Evolutionary conservation across 306 rosid species (phyloP).

Genomic region (Oxytropis ochrocephala): DNA sequence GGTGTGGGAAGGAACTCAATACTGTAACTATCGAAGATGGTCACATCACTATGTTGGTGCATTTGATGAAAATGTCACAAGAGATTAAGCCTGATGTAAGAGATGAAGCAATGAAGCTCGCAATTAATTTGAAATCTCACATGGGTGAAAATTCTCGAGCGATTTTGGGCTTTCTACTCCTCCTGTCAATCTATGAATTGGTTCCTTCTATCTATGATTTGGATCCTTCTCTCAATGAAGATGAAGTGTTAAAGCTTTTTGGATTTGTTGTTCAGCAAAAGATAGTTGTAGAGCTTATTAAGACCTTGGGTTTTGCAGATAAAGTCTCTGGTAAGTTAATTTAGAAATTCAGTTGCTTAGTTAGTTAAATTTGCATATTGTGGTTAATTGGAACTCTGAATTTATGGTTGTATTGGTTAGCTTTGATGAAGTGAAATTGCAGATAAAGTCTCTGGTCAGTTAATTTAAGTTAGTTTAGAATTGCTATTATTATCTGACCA

Average conservation of each 20-base stretch:
- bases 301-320: not conserved
- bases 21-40: not conserved
- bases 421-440: not conserved
- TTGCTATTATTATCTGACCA: too few species aligned
- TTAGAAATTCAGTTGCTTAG: not conserved
- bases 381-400: not conserved
- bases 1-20: constrained; percentile 11
- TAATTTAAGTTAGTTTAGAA: too few species aligned
- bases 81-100: not conserved
- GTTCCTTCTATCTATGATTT: not conserved
- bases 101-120: not conserved
- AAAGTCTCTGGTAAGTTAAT: not conserved
- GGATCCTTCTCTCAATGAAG: not conserved
- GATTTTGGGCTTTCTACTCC: not conserved
- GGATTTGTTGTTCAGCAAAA: not conserved
- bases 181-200: not conserved
- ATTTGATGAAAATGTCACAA: not conserved
- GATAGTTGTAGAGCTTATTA: not conserved
- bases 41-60: constrained; percentile 1
- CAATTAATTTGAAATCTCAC: not conserved
- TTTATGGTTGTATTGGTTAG: not conserved
- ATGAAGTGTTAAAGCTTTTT: not conserved
- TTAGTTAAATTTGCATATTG: too few species aligned
- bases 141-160: not conserved
- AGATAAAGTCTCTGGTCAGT: too few species aligned